These are phyloP conservation scores for Ormosia semicastrata DNA, from an alignment of 306 rosid genomes.

Conservation along the genomic window DNA sequence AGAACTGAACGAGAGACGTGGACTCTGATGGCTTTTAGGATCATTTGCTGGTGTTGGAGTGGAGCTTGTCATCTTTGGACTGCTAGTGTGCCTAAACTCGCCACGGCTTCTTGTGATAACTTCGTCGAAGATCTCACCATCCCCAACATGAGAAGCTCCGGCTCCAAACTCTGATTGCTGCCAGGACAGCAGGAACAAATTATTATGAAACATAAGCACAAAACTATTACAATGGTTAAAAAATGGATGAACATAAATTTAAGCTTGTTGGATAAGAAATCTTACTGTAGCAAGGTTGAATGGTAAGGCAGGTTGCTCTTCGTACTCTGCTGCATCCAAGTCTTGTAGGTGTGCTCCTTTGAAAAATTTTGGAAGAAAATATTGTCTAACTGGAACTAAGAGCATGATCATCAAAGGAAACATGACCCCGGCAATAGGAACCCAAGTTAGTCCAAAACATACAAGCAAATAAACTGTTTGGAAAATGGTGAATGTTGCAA, in stretches of 20 bases:
- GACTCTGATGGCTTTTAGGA: slow-evolving; percentile 51
- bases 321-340: slow-evolving; percentile 90
- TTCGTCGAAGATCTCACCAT: slow-evolving; percentile 80
- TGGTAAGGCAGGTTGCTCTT: slow-evolving; percentile 84
- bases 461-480: slow-evolving; percentile 76
- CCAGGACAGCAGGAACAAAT: background rate
- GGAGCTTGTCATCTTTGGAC: slow-evolving; percentile 84
- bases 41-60: slow-evolving; percentile 62
- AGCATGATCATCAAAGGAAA: slow-evolving; percentile 97
- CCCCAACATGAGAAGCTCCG: slow-evolving; percentile 59
- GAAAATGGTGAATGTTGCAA: slow-evolving; percentile 73
- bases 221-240: background rate
- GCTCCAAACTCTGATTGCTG: slow-evolving; percentile 81
- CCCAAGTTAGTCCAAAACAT: slow-evolving; percentile 96
- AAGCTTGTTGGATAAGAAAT: background rate
- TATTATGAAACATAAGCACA: background rate
- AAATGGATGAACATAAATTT: background rate
- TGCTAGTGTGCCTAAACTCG: slow-evolving; percentile 77
- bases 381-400: slow-evolving; percentile 84
- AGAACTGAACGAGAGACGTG: slow-evolving; percentile 50
- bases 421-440: slow-evolving; percentile 94
- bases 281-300: slow-evolving; percentile 71
- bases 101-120: slow-evolving; percentile 89
- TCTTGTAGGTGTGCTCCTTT: slow-evolving; percentile 95
- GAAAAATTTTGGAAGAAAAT: slow-evolving; percentile 80